phyloP scores from a whole-genome alignment of 495 filamentous ascomycete species.

The Bombardia bombarda region DNA sequence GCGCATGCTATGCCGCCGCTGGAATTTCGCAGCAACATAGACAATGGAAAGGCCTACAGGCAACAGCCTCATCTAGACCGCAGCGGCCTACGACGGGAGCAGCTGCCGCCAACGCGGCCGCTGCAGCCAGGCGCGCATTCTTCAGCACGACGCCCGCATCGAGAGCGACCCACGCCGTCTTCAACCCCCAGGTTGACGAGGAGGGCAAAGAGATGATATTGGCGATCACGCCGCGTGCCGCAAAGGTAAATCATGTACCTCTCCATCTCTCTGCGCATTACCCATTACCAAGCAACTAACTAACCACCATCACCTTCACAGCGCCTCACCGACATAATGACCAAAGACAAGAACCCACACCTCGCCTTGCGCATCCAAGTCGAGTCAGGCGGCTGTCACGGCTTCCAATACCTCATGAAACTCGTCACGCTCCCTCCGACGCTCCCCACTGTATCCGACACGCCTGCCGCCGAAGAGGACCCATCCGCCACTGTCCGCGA shows the following conservation, averaged over 20 bases:
- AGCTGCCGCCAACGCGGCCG: background rate
- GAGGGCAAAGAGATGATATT: conserved; percentile 76
- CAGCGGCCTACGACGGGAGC: background rate
- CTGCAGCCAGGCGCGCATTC: conserved; percentile 12
- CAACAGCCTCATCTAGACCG: background rate
- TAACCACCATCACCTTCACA: background rate
- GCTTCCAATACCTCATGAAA: conserved; percentile 95
- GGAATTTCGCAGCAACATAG: no score
- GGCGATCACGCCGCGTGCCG: conserved; percentile 72
- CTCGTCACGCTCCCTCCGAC: conserved; percentile 52
- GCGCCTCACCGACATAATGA: conserved; percentile 42
- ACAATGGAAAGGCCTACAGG: no score
- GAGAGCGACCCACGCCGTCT: conserved; percentile 32
- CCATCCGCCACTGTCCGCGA: conserved; percentile 34
- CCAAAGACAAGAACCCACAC: conserved; percentile 68
- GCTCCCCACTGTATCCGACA: conserved; percentile 17
- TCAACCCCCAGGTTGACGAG: conserved; percentile 63
- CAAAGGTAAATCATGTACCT: conserved; percentile 48
- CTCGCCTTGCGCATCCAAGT: conserved; percentile 85
- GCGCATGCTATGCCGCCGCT: background rate
- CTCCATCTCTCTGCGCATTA: background rate
- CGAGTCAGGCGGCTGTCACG: conserved; percentile 89
- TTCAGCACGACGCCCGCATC: conserved; percentile 26
- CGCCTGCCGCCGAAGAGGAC: conserved; percentile 16
- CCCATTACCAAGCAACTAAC: background rate